phyloP scores from a whole-genome alignment of 2,329 filamentous ascomycete genomes.

The Raffaelea ambrosiae region DNA sequence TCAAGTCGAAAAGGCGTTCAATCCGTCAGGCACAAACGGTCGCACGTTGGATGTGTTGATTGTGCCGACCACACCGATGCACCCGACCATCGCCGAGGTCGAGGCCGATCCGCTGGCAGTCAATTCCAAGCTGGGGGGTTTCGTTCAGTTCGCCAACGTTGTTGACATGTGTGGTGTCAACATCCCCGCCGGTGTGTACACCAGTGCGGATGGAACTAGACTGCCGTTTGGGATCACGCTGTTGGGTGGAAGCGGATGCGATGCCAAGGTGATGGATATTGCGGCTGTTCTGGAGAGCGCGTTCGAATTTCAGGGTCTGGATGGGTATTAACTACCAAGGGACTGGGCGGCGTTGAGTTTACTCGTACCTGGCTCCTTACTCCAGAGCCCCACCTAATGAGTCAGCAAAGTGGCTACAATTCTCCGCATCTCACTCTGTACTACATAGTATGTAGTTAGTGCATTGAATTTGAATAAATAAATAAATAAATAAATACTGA shows the following conservation, averaged over 20 bases:
- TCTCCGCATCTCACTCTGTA: no score
- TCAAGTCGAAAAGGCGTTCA: neutral
- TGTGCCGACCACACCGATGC: constrained; percentile 39
- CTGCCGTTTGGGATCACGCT: constrained; percentile 35
- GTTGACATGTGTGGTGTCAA: constrained; percentile 41
- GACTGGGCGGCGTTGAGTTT: no score
- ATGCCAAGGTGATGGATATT: constrained; percentile 27
- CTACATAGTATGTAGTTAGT: no score
- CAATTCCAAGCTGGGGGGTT: constrained; percentile 37
- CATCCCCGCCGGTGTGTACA: constrained; percentile 33
- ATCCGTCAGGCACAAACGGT: constrained; percentile 28
- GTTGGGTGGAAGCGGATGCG: constrained; percentile 27
- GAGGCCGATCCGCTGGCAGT: constrained; percentile 36
- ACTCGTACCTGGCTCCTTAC: no score
- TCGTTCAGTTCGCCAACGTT: constrained; percentile 47
- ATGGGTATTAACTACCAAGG: no score
- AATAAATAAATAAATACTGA: no score
- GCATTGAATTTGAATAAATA: no score
- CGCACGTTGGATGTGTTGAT: constrained; percentile 36
- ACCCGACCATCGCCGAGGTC: constrained; percentile 36
- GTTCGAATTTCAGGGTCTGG: no score
- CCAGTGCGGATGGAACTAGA: constrained; percentile 7
- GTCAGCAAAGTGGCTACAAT: no score
- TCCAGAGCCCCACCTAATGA: no score
- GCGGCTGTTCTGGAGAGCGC: no score